phyloP scores from a whole-genome alignment of 1,284 basidiomycete species.

The Ustilago bromivora region DNA sequence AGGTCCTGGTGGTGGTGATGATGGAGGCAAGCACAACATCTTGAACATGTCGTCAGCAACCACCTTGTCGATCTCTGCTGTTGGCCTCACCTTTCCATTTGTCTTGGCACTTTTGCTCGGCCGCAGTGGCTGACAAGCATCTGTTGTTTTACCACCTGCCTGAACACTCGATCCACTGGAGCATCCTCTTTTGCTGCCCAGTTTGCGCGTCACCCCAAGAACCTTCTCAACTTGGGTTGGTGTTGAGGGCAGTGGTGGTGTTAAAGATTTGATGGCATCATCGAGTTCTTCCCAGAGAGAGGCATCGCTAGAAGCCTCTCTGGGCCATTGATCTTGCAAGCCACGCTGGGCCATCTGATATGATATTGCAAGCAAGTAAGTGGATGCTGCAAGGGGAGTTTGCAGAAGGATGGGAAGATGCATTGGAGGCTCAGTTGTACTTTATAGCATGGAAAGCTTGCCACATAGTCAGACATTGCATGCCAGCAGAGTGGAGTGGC shows the following conservation, averaged over 20 bases:
- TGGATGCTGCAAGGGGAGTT: too few relatives aligned
- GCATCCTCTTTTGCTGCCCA: conserved; percentile 8
- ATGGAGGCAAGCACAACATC: conserved; percentile 28
- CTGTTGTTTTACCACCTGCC: too few relatives aligned
- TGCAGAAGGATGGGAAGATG: too few relatives aligned
- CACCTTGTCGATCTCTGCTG: neutral
- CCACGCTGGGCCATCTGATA: too few relatives aligned
- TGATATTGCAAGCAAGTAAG: too few relatives aligned
- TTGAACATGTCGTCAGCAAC: conserved; percentile 15
- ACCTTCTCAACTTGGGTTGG: neutral
- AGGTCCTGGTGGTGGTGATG: conserved; percentile 3
- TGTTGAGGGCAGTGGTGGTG: conserved; percentile 6
- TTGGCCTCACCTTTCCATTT: conserved; percentile 4
- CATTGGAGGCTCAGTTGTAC: too few relatives aligned
- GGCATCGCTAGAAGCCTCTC: neutral
- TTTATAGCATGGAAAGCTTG: too few relatives aligned
- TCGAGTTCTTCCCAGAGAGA: conserved; percentile 4
- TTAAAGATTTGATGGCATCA: conserved; percentile 2
- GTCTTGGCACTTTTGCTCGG: neutral
- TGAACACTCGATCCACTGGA: conserved; percentile 18
- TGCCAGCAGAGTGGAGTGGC: too few relatives aligned
- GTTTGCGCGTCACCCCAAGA: neutral
- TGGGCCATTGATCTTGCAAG: too few relatives aligned
- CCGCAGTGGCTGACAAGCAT: neutral
- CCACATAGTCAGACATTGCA: too few relatives aligned